These are phyloP conservation scores for Cyberlindnera mississippiensis DNA, from an alignment of 805 yeast species.

Conservation along the genomic window DNA sequence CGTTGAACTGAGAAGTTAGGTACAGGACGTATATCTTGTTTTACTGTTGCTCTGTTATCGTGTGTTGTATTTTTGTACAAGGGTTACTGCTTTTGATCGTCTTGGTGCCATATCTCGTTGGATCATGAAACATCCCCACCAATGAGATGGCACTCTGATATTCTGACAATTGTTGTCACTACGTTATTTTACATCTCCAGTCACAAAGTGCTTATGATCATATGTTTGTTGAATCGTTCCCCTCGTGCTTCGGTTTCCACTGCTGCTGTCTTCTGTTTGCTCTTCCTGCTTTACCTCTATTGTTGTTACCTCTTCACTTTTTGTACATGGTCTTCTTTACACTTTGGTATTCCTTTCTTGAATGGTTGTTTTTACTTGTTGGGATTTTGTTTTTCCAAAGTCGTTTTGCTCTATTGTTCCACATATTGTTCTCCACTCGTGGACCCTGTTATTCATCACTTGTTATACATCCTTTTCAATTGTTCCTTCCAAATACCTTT, in stretches of 20 bases:
- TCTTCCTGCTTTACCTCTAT: not conserved
- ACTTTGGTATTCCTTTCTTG: not conserved
- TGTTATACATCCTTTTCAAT: not conserved
- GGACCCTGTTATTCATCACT: not conserved
- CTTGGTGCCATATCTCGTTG: too few species aligned
- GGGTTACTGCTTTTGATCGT: too few species aligned
- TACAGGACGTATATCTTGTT: not conserved
- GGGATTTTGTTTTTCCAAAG: not conserved
- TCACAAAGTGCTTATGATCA: too few species aligned
- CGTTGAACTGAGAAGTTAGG: conserved; percentile 12
- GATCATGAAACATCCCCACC: too few species aligned
- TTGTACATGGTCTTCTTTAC: not conserved
- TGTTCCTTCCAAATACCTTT: not conserved
- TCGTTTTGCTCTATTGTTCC: not conserved
- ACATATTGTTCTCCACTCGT: not conserved
- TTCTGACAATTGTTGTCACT: too few species aligned
- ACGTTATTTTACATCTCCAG: too few species aligned
- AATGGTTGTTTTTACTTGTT: conserved; percentile 1
- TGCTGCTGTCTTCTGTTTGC: too few species aligned
- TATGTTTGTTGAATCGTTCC: too few species aligned
- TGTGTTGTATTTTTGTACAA: too few species aligned
- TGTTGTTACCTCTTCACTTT: not conserved
- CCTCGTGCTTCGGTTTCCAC: too few species aligned
- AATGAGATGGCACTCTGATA: too few species aligned
- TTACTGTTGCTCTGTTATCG: not conserved